Percentiles rank a stretch among this genome's conserved stretches.
Conservation (phyloP, 495 filamentous ascomycete genomes). For the Xylaria longipes region DNA sequence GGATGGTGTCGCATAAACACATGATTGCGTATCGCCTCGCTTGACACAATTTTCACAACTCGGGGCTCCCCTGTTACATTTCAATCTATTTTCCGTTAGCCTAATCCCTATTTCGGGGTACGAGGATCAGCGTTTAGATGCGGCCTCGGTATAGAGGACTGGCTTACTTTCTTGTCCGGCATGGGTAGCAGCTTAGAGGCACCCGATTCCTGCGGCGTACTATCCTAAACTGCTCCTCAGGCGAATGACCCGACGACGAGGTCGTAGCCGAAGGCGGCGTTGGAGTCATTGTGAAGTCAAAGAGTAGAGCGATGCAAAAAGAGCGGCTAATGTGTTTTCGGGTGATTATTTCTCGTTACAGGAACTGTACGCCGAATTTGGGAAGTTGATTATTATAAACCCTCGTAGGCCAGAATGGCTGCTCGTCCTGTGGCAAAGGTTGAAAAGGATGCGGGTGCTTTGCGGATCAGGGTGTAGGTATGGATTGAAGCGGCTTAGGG, state of each 20-base stretch:
- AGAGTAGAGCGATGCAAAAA: neutral
- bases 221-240: constrained; percentile 84
- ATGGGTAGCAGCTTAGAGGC: constrained; percentile 92
- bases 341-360: neutral
- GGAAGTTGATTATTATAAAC: neutral
- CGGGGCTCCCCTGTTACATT: constrained; percentile 91
- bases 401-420: neutral
- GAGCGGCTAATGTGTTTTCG: neutral
- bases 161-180: constrained; percentile 90
- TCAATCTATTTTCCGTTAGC: constrained; percentile 54
- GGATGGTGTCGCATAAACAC: constrained; percentile 84
- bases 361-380: neutral
- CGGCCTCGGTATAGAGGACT: constrained; percentile 27
- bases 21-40: constrained; percentile 80
- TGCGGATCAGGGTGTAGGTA: neutral
- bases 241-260: constrained; percentile 77
- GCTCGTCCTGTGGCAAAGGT: neutral
- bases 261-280: constrained; percentile 89
- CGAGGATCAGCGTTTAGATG: constrained; percentile 15
- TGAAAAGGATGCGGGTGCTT: neutral
- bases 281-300: constrained; percentile 69
- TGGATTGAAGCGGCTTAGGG: neutral
- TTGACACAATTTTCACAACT: constrained; percentile 93
- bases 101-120: constrained; percentile 23
- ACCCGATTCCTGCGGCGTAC: constrained; percentile 94